Conservation (phyloP, 805 yeast species). For the Pichia insulana region DNA sequence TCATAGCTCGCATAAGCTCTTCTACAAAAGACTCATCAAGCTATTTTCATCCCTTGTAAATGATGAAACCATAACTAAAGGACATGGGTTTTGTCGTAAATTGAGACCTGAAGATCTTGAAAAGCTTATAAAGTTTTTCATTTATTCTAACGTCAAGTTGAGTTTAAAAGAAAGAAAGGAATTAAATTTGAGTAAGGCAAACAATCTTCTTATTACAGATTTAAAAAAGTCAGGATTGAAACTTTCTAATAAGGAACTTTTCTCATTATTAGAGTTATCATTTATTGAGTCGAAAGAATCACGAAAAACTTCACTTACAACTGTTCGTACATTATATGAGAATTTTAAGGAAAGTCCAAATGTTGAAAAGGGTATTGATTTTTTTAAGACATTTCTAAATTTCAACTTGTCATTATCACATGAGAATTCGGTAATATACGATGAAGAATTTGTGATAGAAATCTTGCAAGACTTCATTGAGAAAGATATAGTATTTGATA, state of each 20-base stretch:
- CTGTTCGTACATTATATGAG: slow-evolving; percentile 1
- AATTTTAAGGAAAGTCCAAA: slow-evolving; percentile 3
- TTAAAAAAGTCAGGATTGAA: slow-evolving; percentile 3
- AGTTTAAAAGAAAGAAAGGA: not conserved
- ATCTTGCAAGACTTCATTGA: slow-evolving; percentile 6
- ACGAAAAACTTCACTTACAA: not conserved
- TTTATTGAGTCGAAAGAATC: not conserved
- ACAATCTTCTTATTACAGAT: slow-evolving; percentile 4
- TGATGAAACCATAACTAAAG: not conserved
- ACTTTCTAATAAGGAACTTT: slow-evolving; percentile 11
- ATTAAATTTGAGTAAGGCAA: slow-evolving; percentile 1
- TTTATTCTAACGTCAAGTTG: slow-evolving; percentile 5
- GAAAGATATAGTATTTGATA: slow-evolving; percentile 1
- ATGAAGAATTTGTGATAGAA: slow-evolving; percentile 1
- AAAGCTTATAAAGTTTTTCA: slow-evolving; percentile 5
- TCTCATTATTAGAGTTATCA: slow-evolving; percentile 8
- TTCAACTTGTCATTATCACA: slow-evolving; percentile 6
- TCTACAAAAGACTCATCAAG: slow-evolving; percentile 4
- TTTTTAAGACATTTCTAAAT: slow-evolving; percentile 4
- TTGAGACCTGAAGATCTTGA: slow-evolving; percentile 11
- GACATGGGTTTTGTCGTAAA: slow-evolving; percentile 3
- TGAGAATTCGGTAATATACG: not conserved
- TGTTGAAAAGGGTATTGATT: slow-evolving; percentile 5
- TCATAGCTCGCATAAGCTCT: slow-evolving; percentile 2
- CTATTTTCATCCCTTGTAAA: slow-evolving; percentile 2